Evolutionary conservation across 2,329 filamentous ascomycete species (phyloP), one percentile per base, ranked within the genome.

Genomic region (Zopfia rhizophila): DNA sequence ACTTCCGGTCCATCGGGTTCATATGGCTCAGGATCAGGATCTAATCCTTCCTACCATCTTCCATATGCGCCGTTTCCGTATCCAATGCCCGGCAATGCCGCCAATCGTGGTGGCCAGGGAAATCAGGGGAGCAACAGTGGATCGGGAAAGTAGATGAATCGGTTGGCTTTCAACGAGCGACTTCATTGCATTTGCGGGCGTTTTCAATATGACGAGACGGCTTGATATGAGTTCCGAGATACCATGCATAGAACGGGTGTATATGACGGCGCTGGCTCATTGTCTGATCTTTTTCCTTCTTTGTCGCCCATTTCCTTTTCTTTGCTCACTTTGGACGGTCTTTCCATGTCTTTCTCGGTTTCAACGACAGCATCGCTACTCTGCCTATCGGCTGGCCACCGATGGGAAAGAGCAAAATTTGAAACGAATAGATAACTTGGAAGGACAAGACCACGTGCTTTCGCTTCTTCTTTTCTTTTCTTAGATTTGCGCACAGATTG

Each of bases 1-100:
- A 69, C 65, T 3, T 54, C 61, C 7, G 64, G 63, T 7, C 50
- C 63, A 17, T 51, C 48, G 7, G 53, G 46, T 25, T 14, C 31
- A 14, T n/a, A n/a, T n/a, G 14, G 10, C 12, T 41, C 51, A 18
- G 38, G 19, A 10, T 42, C 45, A 17, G 40, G 43, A 2, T 41
- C 40, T 12, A 58, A 62, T 12, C 63, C 63, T 10, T 43, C 51
- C 5, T 68, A 66, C 24, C 61, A 69, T 38, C 64, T 71, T 5
- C 68, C 67, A 0, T 71, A 71, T 41, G 67, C 68, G 5, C 68
- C 68, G 1, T 71, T 71, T 37, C 68, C 68, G 11, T 71, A 69
- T 48, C 67, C 65, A 1, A 67, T 68, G 61, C 67, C 68, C 2
- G 59, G 58, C 10, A 64, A 61, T 32, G 51, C 56, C 2, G n/a